A percentile compares a stretch with the other conserved stretches of the same genome.
These are phyloP conservation scores for Ogataea philodendri DNA, from an alignment of 805 yeast species.

Conservation along the genomic window DNA sequence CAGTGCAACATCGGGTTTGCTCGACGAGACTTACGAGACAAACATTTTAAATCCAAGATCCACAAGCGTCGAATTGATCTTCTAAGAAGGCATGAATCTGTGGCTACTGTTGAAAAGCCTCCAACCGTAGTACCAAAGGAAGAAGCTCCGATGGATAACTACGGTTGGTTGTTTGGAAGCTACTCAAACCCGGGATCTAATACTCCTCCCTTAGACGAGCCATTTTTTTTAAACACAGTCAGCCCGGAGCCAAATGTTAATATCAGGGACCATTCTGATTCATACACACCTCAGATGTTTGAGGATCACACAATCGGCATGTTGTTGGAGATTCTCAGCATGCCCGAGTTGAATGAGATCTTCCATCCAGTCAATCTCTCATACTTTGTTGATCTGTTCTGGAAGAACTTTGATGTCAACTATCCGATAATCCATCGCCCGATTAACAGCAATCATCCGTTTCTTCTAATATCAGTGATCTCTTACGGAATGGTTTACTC, in stretches of 20 bases:
- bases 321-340: constrained; percentile 4
- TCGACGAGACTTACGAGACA: constrained; percentile 34
- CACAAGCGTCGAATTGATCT: constrained; percentile 20
- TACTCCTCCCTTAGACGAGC: constrained; percentile 6
- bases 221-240: no score
- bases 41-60: constrained; percentile 29
- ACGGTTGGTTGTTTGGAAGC: constrained; percentile 17
- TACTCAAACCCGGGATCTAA: constrained; percentile 1
- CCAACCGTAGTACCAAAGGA: not conserved
- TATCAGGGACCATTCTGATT: no score
- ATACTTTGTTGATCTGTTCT: constrained; percentile 31
- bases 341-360: constrained; percentile 3
- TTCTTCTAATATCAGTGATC: constrained; percentile 20
- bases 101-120: constrained; percentile 1
- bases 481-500: constrained; percentile 26
- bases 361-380: constrained; percentile 12
- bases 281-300: not conserved
- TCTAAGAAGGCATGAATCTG: constrained; percentile 6
- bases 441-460: constrained; percentile 27
- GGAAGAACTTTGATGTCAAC: constrained; percentile 37
- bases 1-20: constrained; percentile 31
- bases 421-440: constrained; percentile 42
- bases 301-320: constrained; percentile 1
- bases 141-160: constrained; percentile 1
- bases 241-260: no score